These are phyloP conservation scores for Pleurozium schreberi DNA, from an alignment of 225 moss, liverwort and hornwort genomes.

Conservation along the genomic window DNA sequence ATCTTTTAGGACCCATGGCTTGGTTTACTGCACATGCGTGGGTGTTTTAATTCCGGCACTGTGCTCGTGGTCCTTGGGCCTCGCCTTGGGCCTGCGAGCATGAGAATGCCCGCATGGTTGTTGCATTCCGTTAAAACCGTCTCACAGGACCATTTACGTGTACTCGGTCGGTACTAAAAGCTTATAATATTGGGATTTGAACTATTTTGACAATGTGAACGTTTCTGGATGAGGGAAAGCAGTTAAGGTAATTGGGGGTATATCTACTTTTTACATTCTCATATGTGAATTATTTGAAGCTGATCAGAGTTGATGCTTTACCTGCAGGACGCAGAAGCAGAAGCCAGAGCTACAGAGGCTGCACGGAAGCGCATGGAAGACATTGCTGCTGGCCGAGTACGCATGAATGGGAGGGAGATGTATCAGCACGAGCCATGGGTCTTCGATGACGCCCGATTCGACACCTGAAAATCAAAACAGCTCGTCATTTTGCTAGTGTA, in stretches of 20 bases:
- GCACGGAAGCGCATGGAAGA: constrained; percentile 68
- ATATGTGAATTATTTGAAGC: neutral
- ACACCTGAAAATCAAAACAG: neutral
- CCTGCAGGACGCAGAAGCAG: constrained; percentile 59
- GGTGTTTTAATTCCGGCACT: neutral
- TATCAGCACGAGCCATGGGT: constrained; percentile 65
- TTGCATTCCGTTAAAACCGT: neutral
- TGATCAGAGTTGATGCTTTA: neutral
- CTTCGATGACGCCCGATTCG: constrained; percentile 66
- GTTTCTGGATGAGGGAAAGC: neutral
- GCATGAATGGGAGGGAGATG: constrained; percentile 76
- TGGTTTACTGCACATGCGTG: neutral
- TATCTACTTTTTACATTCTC: neutral
- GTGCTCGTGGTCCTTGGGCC: neutral
- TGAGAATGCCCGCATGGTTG: neutral
- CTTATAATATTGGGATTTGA: neutral
- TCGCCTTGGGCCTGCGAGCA: neutral
- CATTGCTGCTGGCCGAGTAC: constrained; percentile 60
- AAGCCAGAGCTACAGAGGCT: constrained; percentile 52
- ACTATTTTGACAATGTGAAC: neutral
- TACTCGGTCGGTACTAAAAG: neutral
- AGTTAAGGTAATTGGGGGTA: no score
- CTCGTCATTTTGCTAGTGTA: neutral
- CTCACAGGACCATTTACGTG: neutral
- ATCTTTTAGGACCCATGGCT: neutral